Conservation (phyloP, 257 asterid genomes). For the Haberlea rhodopensis region DNA sequence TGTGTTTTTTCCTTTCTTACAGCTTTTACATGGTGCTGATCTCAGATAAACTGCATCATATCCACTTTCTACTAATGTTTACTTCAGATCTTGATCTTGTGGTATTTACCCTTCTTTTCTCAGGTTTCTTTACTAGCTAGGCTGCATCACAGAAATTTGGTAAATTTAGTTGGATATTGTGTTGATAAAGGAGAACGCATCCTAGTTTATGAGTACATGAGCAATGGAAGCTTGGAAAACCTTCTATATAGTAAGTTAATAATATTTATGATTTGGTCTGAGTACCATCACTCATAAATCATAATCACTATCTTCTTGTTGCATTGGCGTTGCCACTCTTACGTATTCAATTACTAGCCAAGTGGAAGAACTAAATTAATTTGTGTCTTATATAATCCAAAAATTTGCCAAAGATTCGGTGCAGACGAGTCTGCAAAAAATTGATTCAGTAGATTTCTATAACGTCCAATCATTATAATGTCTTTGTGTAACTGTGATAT, state of each 20-base stretch:
- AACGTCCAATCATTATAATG: background rate
- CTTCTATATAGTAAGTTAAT: slow-evolving; percentile 68
- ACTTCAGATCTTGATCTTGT: slow-evolving; percentile 23
- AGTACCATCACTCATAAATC: background rate
- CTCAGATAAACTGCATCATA: background rate
- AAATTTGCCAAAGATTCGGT: too few relatives aligned
- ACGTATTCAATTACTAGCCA: too few relatives aligned
- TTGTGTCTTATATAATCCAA: too few relatives aligned
- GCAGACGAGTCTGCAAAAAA: too few relatives aligned
- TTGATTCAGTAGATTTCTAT: too few relatives aligned
- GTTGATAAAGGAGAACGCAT: slow-evolving; percentile 89
- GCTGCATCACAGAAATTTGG: slow-evolving; percentile 93
- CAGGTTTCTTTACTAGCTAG: slow-evolving; percentile 96
- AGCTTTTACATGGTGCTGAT: background rate
- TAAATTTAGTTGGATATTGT: slow-evolving; percentile 92
- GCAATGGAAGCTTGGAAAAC: slow-evolving; percentile 93
- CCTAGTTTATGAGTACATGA: slow-evolving; percentile 90
- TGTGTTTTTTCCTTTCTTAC: background rate
- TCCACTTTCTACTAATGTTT: background rate
- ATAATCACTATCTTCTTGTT: background rate
- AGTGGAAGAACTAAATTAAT: too few relatives aligned
- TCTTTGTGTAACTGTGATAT: background rate
- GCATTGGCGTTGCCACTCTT: background rate
- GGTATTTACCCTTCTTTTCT: slow-evolving; percentile 22
- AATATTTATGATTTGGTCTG: slow-evolving; percentile 12